phyloP scores from a whole-genome alignment of 306 rosid species.

The Rosa chinensis region DNA sequence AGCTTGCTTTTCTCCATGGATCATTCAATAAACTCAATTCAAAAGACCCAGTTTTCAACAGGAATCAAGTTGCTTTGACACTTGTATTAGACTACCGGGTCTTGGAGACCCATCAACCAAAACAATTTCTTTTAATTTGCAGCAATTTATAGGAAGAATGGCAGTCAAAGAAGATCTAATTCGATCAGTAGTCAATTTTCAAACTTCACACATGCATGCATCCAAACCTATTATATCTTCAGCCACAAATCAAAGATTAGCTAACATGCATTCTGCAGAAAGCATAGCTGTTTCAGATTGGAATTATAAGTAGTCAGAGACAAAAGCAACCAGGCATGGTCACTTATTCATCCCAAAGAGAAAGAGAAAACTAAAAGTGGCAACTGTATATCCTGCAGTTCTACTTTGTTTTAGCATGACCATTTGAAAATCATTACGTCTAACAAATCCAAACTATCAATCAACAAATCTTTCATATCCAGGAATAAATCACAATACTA shows the following conservation, averaged over 20 bases:
- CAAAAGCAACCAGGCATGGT: constrained; percentile 23
- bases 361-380: not conserved
- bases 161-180: constrained; percentile 5
- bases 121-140: constrained; percentile 4
- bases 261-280: constrained; percentile 9
- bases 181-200: not conserved
- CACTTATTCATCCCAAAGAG: not conserved
- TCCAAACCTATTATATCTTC: not conserved
- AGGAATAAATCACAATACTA: too few relatives aligned
- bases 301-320: not conserved
- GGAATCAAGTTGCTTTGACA: constrained; percentile 6
- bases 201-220: not conserved
- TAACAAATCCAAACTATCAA: too few relatives aligned
- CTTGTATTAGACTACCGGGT: not conserved
- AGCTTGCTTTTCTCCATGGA: not conserved
- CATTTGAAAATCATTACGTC: not conserved
- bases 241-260: not conserved
- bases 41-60: constrained; percentile 13
- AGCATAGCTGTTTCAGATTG: not conserved
- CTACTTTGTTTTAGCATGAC: not conserved
- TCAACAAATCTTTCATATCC: too few relatives aligned
- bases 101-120: constrained; percentile 7
- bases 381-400: not conserved
- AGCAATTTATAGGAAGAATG: not conserved
- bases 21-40: not conserved